These are phyloP conservation scores for Xylaria sp. DNA, from an alignment of 2,329 filamentous ascomycete species.

Conservation along the genomic window DNA sequence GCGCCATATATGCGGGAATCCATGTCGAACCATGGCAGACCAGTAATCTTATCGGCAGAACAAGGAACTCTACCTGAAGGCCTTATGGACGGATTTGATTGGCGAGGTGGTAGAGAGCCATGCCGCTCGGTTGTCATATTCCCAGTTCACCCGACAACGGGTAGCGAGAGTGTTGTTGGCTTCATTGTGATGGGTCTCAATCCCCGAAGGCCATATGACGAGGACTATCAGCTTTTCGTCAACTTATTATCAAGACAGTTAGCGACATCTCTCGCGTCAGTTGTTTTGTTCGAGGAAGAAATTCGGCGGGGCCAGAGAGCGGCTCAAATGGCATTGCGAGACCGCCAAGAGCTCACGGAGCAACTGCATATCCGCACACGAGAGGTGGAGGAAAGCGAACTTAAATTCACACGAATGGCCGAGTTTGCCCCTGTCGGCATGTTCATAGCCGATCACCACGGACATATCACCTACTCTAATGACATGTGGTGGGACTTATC, in stretches of 20 bases:
- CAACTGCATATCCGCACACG: conserved; percentile 74
- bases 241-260: conserved; percentile 79
- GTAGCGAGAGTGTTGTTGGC: conserved; percentile 76
- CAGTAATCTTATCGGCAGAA: conserved; percentile 74
- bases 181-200: conserved; percentile 85
- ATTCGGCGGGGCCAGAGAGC: conserved; percentile 78
- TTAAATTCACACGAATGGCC: conserved; percentile 84
- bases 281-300: conserved; percentile 85
- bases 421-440: conserved; percentile 86
- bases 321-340: conserved; percentile 77
- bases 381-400: conserved; percentile 74
- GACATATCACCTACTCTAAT: conserved; percentile 81
- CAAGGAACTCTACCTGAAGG: conserved; percentile 71
- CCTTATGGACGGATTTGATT: conserved; percentile 73
- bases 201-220: conserved; percentile 79
- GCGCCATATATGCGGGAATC: conserved; percentile 79
- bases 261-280: conserved; percentile 81
- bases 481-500: conserved; percentile 81
- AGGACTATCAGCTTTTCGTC: conserved; percentile 82
- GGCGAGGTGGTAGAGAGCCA: conserved; percentile 76
- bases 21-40: conserved; percentile 71
- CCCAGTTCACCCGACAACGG: conserved; percentile 78
- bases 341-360: conserved; percentile 80
- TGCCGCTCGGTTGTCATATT: conserved; percentile 78
- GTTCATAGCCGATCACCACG: conserved; percentile 80